Evolutionary conservation across 345 rosid genomes (phyloP), one percentile per base, ranked within the genome.

Genomic region (Lagerstroemia speciosa): DNA sequence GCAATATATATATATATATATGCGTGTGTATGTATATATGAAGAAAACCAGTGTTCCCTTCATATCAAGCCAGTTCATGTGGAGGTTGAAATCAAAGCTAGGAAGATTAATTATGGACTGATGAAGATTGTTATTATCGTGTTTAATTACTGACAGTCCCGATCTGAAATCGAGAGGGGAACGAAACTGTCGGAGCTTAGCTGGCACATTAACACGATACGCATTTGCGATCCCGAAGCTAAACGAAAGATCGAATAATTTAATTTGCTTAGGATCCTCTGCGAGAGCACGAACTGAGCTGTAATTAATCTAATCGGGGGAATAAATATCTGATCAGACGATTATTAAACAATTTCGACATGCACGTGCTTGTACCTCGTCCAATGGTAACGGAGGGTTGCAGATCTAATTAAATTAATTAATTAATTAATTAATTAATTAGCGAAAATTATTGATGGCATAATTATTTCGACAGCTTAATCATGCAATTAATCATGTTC

Each of bases 251-350:
- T n/a, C n/a, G n/a, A n/a, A n/a, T 24, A 55, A 0, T 31, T 55
- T 55, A 24, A 15, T 26, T 24, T 24, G 61, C 61, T 55, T 55
- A 55, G 61, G 61, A 55, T 55, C 61, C 61, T 55, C 61, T 55
- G 61, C 61, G 22, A n/a, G 24, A 31, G 26, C 61, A 55, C 12
- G 61, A 19, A 55, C 24, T 55, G 10, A 55, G 6, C 19, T 50
- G 1, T 22, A 2, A 50, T 46, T 50, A 50, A 0, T 50, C 19
- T 50, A 50, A 50, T 7, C 5, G 19, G 55, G n/a, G 55, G 55
- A 19, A 9, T 9, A 48, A 48, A 48, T 16, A 48, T 48, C 24
- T 19, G 55, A 22, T 48, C 55, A 3, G 24, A 9, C 12, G 61
- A 53, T n/a, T 53, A 6, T 2, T 53, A 53, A 8, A n/a, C 10